Base-by-base conservation (phyloP, 192 early-diverging fungal species). In the Coemansia sp. region DNA sequence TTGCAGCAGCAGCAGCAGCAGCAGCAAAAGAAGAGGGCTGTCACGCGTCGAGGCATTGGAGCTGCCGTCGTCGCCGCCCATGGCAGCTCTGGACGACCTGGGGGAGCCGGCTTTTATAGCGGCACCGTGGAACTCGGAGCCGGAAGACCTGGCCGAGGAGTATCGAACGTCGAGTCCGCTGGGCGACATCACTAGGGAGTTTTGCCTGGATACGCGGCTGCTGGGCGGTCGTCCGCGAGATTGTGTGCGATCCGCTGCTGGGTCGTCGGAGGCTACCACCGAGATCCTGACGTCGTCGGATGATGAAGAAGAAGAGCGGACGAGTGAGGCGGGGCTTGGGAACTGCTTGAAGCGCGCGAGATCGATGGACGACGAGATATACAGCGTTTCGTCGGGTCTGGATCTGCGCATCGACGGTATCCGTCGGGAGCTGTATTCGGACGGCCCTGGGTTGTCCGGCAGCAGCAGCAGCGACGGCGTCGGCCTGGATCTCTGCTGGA, bases 41-140 rank as follows among this genome's bases (percentile, higher is more conserved):
- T 36, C 46, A 19, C 64, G 64, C 6, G 25, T 18, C 29, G 67
- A 49, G 1, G 75, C 71, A 6, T 14, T 78, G n/a, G 61, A 66
- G 7, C 7, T 78, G 61, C 75, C 75, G 1, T 78, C 75, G 6
- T 78, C 75, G 19, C 75, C 75, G 20, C 19, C 39, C 16, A 16
- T 42, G 9, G 8, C n/a, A n/a, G n/a, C n/a, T n/a, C n/a, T n/a
- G n/a, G n/a, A n/a, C n/a, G n/a, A n/a, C n/a, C n/a, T n/a, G n/a
- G n/a, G n/a, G n/a, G n/a, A n/a, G n/a, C n/a, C n/a, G n/a, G n/a
- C n/a, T n/a, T n/a, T n/a, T n/a, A n/a, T n/a, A n/a, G n/a, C n/a
- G n/a, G n/a, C n/a, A n/a, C n/a, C n/a, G n/a, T n/a, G n/a, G n/a
- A n/a, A n/a, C n/a, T n/a, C n/a, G n/a, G n/a, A n/a, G n/a, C n/a